Percentiles rank a stretch among this genome's conserved stretches.
Conservation (phyloP, 2,329 filamentous ascomycete species). For the Neonectria coccinea region DNA sequence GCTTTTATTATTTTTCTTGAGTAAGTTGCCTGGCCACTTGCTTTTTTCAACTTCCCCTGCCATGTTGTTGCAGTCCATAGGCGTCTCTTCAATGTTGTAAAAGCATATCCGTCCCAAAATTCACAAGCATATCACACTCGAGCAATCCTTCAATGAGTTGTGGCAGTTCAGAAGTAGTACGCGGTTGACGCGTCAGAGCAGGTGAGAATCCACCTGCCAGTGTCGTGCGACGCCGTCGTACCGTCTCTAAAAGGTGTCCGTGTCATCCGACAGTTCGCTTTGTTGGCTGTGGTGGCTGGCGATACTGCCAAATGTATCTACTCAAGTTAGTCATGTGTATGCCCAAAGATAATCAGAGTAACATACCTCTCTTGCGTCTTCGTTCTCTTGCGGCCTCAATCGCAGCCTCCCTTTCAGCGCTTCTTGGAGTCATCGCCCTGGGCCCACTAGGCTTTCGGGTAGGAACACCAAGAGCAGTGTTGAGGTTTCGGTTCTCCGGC, state of each 20-base stretch:
- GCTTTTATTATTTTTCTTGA: slow-evolving; percentile 35
- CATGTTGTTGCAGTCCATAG: slow-evolving; percentile 34
- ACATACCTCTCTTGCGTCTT: slow-evolving; percentile 69
- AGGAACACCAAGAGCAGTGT: slow-evolving; percentile 64
- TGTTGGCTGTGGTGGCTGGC: slow-evolving; percentile 45
- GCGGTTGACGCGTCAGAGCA: slow-evolving; percentile 15
- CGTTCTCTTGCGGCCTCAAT: slow-evolving; percentile 55
- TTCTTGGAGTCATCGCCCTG: slow-evolving; percentile 71
- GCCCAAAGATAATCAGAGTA: background rate
- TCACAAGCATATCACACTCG: slow-evolving; percentile 27
- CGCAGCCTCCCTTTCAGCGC: slow-evolving; percentile 59
- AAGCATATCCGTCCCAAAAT: slow-evolving; percentile 26
- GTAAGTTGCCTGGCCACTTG: slow-evolving; percentile 26
- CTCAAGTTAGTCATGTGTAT: slow-evolving; percentile 23
- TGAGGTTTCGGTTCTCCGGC: slow-evolving; percentile 69
- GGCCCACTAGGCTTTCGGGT: slow-evolving; percentile 68
- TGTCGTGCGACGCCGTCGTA: slow-evolving; percentile 16
- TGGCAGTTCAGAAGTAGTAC: slow-evolving; percentile 18
- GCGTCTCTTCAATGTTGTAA: slow-evolving; percentile 26
- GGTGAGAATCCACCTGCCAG: slow-evolving; percentile 20
- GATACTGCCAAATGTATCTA: slow-evolving; percentile 53
- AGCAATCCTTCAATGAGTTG: slow-evolving; percentile 9
- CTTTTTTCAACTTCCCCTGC: slow-evolving; percentile 22
- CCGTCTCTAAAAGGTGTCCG: slow-evolving; percentile 51
- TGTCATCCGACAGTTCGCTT: slow-evolving; percentile 46